These are phyloP conservation scores for Rubia tinctorum DNA, from an alignment of 305 asterid species.

Conservation along the genomic window DNA sequence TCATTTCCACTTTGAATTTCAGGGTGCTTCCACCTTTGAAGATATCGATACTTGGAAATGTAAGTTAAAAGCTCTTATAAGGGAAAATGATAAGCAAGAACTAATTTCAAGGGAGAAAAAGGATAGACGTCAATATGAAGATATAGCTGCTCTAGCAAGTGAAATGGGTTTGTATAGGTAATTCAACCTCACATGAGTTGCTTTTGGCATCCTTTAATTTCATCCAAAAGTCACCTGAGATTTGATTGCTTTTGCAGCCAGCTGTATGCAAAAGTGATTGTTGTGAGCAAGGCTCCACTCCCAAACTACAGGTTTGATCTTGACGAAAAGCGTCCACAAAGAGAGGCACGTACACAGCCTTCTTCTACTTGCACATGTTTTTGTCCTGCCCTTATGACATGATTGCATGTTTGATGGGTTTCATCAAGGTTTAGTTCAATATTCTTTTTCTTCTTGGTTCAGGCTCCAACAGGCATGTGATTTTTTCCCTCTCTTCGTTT, in stretches of 20 bases:
- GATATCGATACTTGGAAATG: constrained; percentile 56
- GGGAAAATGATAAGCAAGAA: constrained; percentile 59
- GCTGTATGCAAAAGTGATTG: constrained; percentile 68
- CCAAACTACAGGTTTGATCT: constrained; percentile 96
- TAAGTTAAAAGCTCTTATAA: constrained; percentile 57
- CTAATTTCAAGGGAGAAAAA: constrained; percentile 84
- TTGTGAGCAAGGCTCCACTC: constrained; percentile 88
- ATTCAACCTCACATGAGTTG: neutral
- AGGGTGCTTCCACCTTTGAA: constrained; percentile 52
- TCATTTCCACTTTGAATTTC: constrained; percentile 22
- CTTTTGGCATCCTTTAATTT: constrained; percentile 1
- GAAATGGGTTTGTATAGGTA: constrained; percentile 86
- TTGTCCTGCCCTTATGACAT: neutral
- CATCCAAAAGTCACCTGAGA: constrained; percentile 11
- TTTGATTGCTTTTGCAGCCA: constrained; percentile 52
- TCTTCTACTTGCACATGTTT: neutral
- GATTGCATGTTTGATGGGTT: constrained; percentile 10
- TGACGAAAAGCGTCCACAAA: constrained; percentile 93
- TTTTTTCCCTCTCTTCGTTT: neutral
- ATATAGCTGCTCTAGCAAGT: constrained; percentile 77
- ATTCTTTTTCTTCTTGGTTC: neutral
- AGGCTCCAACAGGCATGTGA: neutral
- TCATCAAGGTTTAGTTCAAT: constrained; percentile 2
- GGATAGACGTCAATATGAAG: constrained; percentile 78
- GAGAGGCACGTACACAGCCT: constrained; percentile 68